Evolutionary conservation across 768 basidiomycete genomes (phyloP).

Genomic region (Suillus hirtellus): DNA sequence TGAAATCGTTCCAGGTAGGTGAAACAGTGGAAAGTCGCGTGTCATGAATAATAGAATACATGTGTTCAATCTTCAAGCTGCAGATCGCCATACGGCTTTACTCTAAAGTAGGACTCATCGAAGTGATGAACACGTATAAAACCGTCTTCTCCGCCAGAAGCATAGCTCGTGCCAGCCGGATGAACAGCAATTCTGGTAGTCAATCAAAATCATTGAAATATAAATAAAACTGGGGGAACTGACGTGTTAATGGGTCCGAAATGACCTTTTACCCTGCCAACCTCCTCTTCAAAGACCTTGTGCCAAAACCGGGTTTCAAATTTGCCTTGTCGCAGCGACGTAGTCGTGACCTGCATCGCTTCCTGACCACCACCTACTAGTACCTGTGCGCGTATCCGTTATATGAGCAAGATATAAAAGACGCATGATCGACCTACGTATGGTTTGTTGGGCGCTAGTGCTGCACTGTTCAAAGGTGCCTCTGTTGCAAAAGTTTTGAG

Average conservation of each 20-base stretch:
- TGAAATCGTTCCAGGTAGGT: neutral
- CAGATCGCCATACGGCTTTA: conserved; percentile 88
- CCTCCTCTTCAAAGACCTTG: conserved; percentile 94
- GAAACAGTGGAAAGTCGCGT: neutral
- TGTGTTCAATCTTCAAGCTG: conserved; percentile 61
- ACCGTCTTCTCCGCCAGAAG: conserved; percentile 96
- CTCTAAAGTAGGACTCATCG: conserved; percentile 92
- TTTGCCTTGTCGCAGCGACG: conserved; percentile 90
- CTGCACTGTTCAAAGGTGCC: conserved; percentile 93
- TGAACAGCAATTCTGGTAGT: conserved; percentile 82
- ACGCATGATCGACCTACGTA: conserved; percentile 53
- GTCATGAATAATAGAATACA: conserved; percentile 13
- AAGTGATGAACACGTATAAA: conserved; percentile 91
- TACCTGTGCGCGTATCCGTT: conserved; percentile 45
- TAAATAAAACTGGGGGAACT: conserved; percentile 33
- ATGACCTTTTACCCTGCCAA: conserved; percentile 96
- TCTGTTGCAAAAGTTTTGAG: conserved; percentile 94
- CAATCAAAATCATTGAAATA: conserved; percentile 2
- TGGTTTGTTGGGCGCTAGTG: conserved; percentile 79
- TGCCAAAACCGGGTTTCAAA: conserved; percentile 99
- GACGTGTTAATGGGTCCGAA: conserved; percentile 97
- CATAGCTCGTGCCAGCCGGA: conserved; percentile 83
- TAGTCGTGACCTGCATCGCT: conserved; percentile 96
- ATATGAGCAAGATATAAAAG: neutral
- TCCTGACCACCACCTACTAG: conserved; percentile 97